Evolutionary conservation across 768 basidiomycete genomes (phyloP).

Genomic region (Gloeostereum incarnatum): DNA sequence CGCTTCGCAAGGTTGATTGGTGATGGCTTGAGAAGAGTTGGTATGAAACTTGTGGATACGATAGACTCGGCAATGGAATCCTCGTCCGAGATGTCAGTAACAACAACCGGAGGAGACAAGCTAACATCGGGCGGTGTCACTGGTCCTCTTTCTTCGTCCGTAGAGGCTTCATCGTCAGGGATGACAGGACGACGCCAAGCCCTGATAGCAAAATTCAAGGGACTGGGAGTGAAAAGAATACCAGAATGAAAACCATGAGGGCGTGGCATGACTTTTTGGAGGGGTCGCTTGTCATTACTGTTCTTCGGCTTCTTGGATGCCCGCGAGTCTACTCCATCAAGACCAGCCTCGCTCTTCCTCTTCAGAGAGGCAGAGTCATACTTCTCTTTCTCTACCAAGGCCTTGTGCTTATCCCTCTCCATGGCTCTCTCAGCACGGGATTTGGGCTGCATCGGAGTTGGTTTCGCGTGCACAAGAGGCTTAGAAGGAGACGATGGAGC

Average conservation of each 20-base stretch:
- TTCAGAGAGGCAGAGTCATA: constrained; percentile 9
- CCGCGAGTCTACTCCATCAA: constrained; percentile 22
- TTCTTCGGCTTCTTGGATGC: constrained; percentile 21
- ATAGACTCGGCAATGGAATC: constrained; percentile 4
- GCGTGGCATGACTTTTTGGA: constrained; percentile 30
- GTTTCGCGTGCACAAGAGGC: neutral
- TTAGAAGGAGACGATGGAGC: neutral
- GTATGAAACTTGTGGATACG: constrained; percentile 14
- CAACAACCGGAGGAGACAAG: constrained; percentile 5
- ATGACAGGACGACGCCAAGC: constrained; percentile 43
- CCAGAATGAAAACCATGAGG: constrained; percentile 32
- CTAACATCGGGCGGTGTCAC: constrained; percentile 5
- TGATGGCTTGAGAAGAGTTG: constrained; percentile 44
- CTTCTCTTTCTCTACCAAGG: constrained; percentile 13
- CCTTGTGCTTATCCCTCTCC: constrained; percentile 29
- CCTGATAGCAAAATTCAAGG: constrained; percentile 47
- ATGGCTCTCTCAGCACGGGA: constrained; percentile 30
- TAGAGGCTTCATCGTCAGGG: constrained; percentile 11
- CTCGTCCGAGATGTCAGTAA: constrained; percentile 2
- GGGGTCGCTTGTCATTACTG: constrained; percentile 12
- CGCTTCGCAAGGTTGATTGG: constrained; percentile 56
- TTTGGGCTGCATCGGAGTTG: constrained; percentile 8
- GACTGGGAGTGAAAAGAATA: constrained; percentile 49
- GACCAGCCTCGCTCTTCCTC: constrained; percentile 17
- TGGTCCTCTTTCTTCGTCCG: constrained; percentile 3